These are phyloP conservation scores for Aspergillus awamori DNA, from an alignment of 2,329 filamentous ascomycete species.

Conservation along the genomic window DNA sequence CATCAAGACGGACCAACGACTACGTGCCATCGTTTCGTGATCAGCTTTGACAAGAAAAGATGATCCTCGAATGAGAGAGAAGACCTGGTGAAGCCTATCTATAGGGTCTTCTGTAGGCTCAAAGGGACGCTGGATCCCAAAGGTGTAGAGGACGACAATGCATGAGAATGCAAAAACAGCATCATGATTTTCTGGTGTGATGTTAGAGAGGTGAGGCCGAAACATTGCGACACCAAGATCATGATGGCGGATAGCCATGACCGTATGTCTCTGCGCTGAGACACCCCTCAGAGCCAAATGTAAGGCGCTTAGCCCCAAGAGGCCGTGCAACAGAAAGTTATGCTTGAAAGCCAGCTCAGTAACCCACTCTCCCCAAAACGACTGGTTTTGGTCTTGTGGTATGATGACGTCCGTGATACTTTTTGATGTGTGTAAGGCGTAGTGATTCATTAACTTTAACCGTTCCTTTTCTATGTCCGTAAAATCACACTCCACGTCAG, in stretches of 20 bases:
- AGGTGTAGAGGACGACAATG: not conserved
- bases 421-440: not conserved
- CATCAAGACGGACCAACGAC: not conserved
- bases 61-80: not conserved
- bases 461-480: not conserved
- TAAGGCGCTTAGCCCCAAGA: not conserved
- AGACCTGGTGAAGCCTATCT: not conserved
- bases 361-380: not conserved
- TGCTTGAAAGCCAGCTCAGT: not conserved
- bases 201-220: not conserved
- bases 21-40: not conserved
- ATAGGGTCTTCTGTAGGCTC: not conserved
- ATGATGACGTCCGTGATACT: not conserved
- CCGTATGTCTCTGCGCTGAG: not conserved
- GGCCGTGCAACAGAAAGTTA: not conserved
- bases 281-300: not conserved
- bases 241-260: not conserved
- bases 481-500: not conserved
- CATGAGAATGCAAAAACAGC: constrained; percentile 1
- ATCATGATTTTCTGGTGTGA: not conserved
- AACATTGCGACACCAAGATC: not conserved
- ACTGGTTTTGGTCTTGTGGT: not conserved
- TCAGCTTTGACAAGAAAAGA: not conserved
- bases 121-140: not conserved
- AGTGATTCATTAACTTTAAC: not conserved